Evolutionary conservation across 192 early-diverging fungal genomes (phyloP).

Genomic region (Pilobolus umbonatus): DNA sequence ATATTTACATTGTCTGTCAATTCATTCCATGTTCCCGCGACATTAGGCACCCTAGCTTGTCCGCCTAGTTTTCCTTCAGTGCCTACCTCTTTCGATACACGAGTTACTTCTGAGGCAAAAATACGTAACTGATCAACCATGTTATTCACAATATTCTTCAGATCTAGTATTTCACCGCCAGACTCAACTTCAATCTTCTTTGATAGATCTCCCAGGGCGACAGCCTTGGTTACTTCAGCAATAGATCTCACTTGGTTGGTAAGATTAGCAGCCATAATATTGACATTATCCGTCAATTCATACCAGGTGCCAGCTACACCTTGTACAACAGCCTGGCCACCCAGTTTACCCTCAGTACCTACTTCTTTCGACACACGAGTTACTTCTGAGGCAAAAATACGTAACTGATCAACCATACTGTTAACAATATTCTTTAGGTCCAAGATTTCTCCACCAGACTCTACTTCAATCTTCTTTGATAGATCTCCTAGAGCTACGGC

Average conservation of each 20-base stretch:
- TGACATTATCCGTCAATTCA: slow-evolving; percentile 54
- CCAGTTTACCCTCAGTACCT: slow-evolving; percentile 60
- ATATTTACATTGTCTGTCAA: slow-evolving; percentile 48
- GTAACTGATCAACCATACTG: slow-evolving; percentile 61
- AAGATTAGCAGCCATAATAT: slow-evolving; percentile 57
- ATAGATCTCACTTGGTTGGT: slow-evolving; percentile 55
- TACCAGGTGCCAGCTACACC: slow-evolving; percentile 57
- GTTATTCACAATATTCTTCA: slow-evolving; percentile 53
- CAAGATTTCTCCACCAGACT: slow-evolving; percentile 59
- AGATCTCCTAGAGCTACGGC: slow-evolving; percentile 61
- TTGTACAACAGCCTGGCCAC: slow-evolving; percentile 65
- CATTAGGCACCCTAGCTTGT: slow-evolving; percentile 51
- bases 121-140: slow-evolving; percentile 48
- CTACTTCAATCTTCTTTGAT: slow-evolving; percentile 53
- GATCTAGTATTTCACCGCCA: slow-evolving; percentile 49
- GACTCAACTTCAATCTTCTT: slow-evolving; percentile 44
- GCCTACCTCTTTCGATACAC: slow-evolving; percentile 69
- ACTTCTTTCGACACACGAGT: slow-evolving; percentile 58
- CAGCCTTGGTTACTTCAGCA: slow-evolving; percentile 42
- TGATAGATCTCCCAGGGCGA: slow-evolving; percentile 50
- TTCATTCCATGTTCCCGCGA: slow-evolving; percentile 60
- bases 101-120: slow-evolving; percentile 62
- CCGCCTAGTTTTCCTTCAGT: slow-evolving; percentile 64
- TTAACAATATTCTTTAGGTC: slow-evolving; percentile 67
- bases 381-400: slow-evolving; percentile 59